Evolutionary conservation across 1,284 basidiomycete species (phyloP).

Genomic region (Trichosporon sp.): DNA sequence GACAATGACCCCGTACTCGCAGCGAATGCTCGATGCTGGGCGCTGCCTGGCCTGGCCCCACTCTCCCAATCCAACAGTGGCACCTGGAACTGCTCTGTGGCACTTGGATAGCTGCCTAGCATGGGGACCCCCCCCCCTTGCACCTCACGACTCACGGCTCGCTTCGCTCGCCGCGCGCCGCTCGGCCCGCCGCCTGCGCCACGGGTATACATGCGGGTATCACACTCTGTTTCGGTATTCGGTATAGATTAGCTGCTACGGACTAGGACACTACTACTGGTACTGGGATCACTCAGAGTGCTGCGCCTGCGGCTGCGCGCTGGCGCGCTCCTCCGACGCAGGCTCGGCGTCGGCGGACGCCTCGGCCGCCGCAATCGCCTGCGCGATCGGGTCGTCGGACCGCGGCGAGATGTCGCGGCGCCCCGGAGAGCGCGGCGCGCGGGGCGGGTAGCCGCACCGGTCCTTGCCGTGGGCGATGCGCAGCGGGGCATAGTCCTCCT

Average conservation of each 20-base stretch:
- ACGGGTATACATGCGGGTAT: constrained; percentile 7
- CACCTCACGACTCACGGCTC: background rate
- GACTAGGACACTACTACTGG: too few relatives aligned
- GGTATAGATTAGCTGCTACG: constrained; percentile 3
- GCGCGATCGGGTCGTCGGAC: constrained; percentile 19
- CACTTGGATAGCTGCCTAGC: too few relatives aligned
- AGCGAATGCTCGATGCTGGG: too few relatives aligned
- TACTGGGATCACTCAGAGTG: background rate
- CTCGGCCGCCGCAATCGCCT: constrained; percentile 24
- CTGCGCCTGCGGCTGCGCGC: constrained; percentile 1
- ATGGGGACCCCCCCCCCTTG: background rate
- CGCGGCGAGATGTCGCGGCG: constrained; percentile 21
- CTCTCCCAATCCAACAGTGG: too few relatives aligned
- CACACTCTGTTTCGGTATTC: constrained; percentile 5
- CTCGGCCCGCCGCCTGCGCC: background rate
- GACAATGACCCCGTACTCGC: too few relatives aligned
- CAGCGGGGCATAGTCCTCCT: constrained; percentile 73
- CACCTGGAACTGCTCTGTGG: too few relatives aligned
- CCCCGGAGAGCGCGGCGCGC: constrained; percentile 18
- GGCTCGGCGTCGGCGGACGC: constrained; percentile 6
- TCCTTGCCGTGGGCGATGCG: constrained; percentile 91
- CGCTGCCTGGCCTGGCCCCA: too few relatives aligned
- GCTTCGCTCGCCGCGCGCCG: background rate
- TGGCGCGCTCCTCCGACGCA: constrained; percentile 1
- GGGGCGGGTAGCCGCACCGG: constrained; percentile 63